Conservation (phyloP, 176 grass and related monocot genomes). For the Avena eriantha region DNA sequence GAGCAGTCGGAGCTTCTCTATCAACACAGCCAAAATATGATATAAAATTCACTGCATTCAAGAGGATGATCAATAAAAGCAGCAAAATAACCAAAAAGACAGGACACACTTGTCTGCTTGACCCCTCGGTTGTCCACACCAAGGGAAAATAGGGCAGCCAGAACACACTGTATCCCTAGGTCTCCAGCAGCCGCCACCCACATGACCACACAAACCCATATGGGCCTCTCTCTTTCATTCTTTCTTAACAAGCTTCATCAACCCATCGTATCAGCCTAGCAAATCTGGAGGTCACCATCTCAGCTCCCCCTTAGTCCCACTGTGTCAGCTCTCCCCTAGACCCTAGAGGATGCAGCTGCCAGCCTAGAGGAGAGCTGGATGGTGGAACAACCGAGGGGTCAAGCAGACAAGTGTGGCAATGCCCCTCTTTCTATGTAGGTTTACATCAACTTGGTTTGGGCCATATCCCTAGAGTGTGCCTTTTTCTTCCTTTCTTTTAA, state of each 20-base stretch:
- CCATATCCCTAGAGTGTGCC: background rate
- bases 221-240: background rate
- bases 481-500: background rate
- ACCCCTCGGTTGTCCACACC: too few relatives aligned
- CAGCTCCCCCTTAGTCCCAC: background rate
- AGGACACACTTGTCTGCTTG: background rate
- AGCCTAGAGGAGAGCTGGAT: background rate
- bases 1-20: background rate
- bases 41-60: slow-evolving; percentile 12
- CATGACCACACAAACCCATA: background rate
- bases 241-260: slow-evolving; percentile 2
- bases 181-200: background rate
- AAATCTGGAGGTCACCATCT: background rate
- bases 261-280: background rate
- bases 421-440: background rate
- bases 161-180: background rate
- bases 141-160: background rate
- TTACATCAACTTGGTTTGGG: background rate
- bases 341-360: slow-evolving; percentile 4
- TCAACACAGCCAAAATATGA: slow-evolving; percentile 21
- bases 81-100: background rate
- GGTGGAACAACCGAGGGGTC: background rate
- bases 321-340: background rate
- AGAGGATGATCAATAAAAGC: slow-evolving; percentile 13
- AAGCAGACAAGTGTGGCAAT: background rate